Evolutionary conservation across 345 rosid species (phyloP), one percentile per base, ranked within the genome.

Genomic region (Dimocarpus longan): DNA sequence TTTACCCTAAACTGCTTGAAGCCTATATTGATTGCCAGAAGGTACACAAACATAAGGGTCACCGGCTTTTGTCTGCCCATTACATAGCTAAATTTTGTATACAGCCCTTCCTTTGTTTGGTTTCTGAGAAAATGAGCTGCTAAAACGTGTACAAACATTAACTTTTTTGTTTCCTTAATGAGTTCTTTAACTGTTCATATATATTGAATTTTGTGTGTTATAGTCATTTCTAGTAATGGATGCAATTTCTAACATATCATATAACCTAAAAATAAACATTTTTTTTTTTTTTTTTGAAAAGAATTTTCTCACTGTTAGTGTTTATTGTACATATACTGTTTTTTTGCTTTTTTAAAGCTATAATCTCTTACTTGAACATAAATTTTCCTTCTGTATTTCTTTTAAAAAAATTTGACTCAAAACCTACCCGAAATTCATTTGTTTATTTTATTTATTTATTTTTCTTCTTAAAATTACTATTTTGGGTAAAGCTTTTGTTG

Each of bases 1-100:
- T 86, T 73, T 89, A 89, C 82, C 90, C 92, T 70, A 83, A 79
- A 48, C 77, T 89, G n/a, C 85, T 87, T 40, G 73, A 89, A 64
- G 87, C 92, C 3, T 89, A 87, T 75, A 79, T 87, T 72, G 90
- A 86, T 50, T 89, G 89, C 79, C 90, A 87, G 79, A 89, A 89
- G 90, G 92, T 89, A 60, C 56, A 63, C 11, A 62, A 15, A 40
- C 72, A 22, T 6, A 21, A 3, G 44, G 7, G 37, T 52, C 22
- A 10, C n/a, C 12, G 37, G 7, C 8, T 59, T 64, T 62, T 19
- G 43, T 8, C 19, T 0, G 6, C 11, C 37, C 18, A 32, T 32
- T 32, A 32, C 37, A 32, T 32, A 32, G 37, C 37, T 3, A 32
- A 32, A 32, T 32, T 32, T 32, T 32, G 37, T 32, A 32, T 32